A percentile compares a stretch with the other conserved stretches of the same genome.
Evolutionary conservation across 2,329 filamentous ascomycete species (phyloP).

Genomic region (Verticillium nonalfalfae): DNA sequence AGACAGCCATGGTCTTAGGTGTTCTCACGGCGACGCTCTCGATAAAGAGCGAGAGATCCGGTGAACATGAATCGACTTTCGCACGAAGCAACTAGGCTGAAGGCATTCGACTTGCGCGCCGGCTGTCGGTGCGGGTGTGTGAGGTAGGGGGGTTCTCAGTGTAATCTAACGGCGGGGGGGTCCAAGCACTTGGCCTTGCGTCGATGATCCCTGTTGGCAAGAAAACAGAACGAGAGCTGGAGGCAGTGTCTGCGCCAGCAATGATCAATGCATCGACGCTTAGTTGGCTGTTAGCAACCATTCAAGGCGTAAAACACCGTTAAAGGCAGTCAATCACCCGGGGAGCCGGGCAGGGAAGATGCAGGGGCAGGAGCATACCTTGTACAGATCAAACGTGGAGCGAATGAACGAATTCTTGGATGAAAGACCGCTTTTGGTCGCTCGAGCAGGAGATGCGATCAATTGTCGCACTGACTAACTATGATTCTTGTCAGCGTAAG

Average conservation of each 20-base stretch:
- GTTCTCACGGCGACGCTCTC: constrained; percentile 1
- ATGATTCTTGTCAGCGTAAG: not conserved
- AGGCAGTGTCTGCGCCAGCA: constrained; percentile 7
- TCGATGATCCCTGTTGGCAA: constrained; percentile 8
- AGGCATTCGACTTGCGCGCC: constrained; percentile 10
- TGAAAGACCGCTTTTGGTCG: not conserved
- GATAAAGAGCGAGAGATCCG: not conserved
- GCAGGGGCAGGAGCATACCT: constrained; percentile 6
- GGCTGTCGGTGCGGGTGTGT: constrained; percentile 3
- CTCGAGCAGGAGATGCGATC: not conserved
- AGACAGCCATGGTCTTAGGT: constrained; percentile 39
- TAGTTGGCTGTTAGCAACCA: not conserved
- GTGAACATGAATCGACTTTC: constrained; percentile 8
- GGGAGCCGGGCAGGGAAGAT: constrained; percentile 7
- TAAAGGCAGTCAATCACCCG: not conserved
- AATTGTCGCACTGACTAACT: not conserved
- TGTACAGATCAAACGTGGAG: not conserved
- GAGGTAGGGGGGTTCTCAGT: constrained; percentile 6
- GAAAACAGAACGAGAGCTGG: constrained; percentile 8
- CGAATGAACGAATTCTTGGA: not conserved
- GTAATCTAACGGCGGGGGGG: not conserved
- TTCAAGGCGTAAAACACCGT: constrained; percentile 5
- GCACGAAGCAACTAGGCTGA: not conserved
- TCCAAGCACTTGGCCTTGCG: not conserved
- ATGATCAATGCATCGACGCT: constrained; percentile 11